Percentiles rank a stretch among this genome's conserved stretches.
These are phyloP conservation scores for Rickenella mellea DNA, from an alignment of 768 basidiomycete genomes.

Conservation along the genomic window DNA sequence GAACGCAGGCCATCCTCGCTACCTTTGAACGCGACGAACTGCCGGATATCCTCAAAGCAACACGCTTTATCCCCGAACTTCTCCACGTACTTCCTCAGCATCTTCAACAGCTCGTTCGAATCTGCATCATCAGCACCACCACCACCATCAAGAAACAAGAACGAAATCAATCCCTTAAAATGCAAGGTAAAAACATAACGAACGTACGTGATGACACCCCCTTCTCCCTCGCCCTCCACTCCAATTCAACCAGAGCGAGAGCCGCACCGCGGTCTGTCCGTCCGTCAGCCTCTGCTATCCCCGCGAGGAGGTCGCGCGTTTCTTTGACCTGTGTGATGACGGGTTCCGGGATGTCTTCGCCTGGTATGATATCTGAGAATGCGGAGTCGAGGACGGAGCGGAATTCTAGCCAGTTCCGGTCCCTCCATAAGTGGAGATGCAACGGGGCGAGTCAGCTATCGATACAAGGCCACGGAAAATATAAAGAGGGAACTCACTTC, in stretches of 20 bases:
- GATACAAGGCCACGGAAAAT: not conserved
- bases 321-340: conserved; percentile 28
- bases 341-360: conserved; percentile 9
- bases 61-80: conserved; percentile 73
- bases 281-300: conserved; percentile 57
- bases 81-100: conserved; percentile 62
- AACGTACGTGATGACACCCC: conserved; percentile 39
- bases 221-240: conserved; percentile 43
- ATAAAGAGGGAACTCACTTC: conserved; percentile 31
- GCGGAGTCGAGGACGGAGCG: conserved; percentile 62
- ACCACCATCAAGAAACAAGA: conserved; percentile 2
- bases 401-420: conserved; percentile 85
- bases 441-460: conserved; percentile 7
- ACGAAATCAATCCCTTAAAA: not conserved
- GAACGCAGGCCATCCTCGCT: conserved; percentile 33
- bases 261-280: conserved; percentile 63
- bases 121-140: conserved; percentile 27
- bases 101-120: conserved; percentile 25
- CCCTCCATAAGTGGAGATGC: conserved; percentile 32
- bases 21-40: conserved; percentile 46
- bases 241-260: conserved; percentile 70
- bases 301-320: conserved; percentile 41
- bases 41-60: conserved; percentile 78
- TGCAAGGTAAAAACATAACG: not conserved
- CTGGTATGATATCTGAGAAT: conserved; percentile 32